Evolutionary conservation across 2,329 filamentous ascomycete species (phyloP).

Genomic region (Stachybotrys chlorohalonatus): DNA sequence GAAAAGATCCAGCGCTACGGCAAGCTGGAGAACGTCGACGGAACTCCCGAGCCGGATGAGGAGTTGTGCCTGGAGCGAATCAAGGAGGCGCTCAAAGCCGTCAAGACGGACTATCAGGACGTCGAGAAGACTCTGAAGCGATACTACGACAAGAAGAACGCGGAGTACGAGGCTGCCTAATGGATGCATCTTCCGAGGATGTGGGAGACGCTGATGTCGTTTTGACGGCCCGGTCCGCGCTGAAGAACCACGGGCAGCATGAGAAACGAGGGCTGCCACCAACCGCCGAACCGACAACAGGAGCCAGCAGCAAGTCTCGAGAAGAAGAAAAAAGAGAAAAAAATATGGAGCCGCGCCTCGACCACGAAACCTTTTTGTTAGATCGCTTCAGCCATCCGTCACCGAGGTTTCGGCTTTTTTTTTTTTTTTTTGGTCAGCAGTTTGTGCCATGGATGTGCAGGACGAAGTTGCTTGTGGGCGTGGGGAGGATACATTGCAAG

Average conservation of each 20-base stretch:
- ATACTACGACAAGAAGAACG: constrained; percentile 42
- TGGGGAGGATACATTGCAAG: neutral
- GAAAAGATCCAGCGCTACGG: constrained; percentile 96
- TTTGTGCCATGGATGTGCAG: neutral
- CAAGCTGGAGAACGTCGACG: constrained; percentile 70
- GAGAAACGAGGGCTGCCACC: constrained; percentile 23
- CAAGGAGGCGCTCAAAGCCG: constrained; percentile 56
- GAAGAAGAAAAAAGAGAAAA: too few relatives aligned
- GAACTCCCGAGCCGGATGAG: constrained; percentile 56
- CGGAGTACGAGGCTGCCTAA: constrained; percentile 11
- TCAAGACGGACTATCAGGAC: constrained; percentile 69
- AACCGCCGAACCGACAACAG: neutral
- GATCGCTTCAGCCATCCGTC: neutral
- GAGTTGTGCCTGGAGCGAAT: constrained; percentile 62
- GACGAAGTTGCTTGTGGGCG: neutral
- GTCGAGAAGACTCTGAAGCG: constrained; percentile 60
- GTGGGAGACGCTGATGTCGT: neutral
- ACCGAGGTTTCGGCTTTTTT: neutral
- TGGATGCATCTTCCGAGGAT: neutral
- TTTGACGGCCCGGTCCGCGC: constrained; percentile 5
- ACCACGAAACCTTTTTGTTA: neutral
- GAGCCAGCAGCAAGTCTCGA: neutral
- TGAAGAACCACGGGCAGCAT: constrained; percentile 10
- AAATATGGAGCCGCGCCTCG: neutral
- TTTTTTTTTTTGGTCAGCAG: neutral